phyloP scores from a whole-genome alignment of 495 filamentous ascomycete species.

The Tetracladium marchalianum region DNA sequence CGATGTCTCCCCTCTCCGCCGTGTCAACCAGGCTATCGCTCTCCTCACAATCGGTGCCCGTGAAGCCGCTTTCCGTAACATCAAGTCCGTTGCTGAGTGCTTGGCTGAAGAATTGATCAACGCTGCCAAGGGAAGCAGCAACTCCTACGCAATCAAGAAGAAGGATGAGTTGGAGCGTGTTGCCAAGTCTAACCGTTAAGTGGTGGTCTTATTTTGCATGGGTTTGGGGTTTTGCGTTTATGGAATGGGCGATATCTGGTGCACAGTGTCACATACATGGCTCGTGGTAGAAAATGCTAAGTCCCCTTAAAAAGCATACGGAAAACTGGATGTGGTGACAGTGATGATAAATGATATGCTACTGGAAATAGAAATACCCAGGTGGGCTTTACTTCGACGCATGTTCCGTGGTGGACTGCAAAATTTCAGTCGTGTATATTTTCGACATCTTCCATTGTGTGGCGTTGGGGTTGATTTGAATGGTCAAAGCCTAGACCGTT shows the following conservation, averaged over 20 bases:
- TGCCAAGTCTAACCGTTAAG: constrained; percentile 98
- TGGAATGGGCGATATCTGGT: constrained; percentile 12
- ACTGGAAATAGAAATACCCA: no score
- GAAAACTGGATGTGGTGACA: no score
- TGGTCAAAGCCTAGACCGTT: no score
- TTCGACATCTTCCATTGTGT: no score
- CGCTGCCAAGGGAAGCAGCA: constrained; percentile 98
- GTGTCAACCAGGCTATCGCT: constrained; percentile 98
- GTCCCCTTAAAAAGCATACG: not conserved
- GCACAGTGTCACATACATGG: constrained; percentile 23
- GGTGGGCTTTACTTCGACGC: no score
- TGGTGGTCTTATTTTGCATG: constrained; percentile 20
- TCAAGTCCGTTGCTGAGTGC: constrained; percentile 98
- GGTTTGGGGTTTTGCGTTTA: constrained; percentile 21
- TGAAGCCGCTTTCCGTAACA: constrained; percentile 96
- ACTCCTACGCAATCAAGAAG: constrained; percentile 99
- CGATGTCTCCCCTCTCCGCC: constrained; percentile 97
- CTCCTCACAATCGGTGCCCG: constrained; percentile 95
- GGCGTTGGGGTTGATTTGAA: no score
- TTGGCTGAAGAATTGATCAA: constrained; percentile 99
- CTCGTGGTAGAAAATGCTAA: constrained; percentile 13
- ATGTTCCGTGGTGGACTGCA: no score
- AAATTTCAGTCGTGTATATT: no score
- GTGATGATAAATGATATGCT: no score
- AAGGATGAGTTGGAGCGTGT: constrained; percentile 99